Conservation (phyloP, 2,329 filamentous ascomycete species). For the Cadophora luteo-olivacea region DNA sequence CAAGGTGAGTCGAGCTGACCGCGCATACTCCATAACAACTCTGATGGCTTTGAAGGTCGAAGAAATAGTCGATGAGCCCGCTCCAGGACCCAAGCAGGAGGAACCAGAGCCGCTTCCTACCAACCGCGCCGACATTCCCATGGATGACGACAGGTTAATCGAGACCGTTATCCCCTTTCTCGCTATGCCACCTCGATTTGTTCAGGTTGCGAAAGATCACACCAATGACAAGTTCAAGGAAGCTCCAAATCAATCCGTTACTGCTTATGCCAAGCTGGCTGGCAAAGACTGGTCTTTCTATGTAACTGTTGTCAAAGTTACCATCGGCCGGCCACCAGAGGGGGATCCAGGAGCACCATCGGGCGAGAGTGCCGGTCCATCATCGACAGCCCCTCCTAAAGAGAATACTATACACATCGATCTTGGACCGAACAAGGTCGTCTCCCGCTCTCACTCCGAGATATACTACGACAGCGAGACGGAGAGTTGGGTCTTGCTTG, state of each 20-base stretch:
- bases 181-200: constrained; percentile 47
- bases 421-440: constrained; percentile 81
- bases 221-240: constrained; percentile 68
- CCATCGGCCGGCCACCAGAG: constrained; percentile 76
- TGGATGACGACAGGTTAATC: constrained; percentile 57
- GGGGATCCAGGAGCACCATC: constrained; percentile 42
- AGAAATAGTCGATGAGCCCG: constrained; percentile 44
- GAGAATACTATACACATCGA: constrained; percentile 77
- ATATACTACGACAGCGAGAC: constrained; percentile 74
- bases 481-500: constrained; percentile 81
- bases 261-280: constrained; percentile 83
- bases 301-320: constrained; percentile 75
- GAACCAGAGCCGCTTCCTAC: constrained; percentile 48
- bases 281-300: constrained; percentile 87
- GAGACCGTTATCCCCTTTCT: constrained; percentile 38
- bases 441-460: constrained; percentile 78
- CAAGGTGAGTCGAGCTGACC: constrained; percentile 53
- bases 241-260: constrained; percentile 63
- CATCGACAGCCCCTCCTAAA: constrained; percentile 38
- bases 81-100: constrained; percentile 25
- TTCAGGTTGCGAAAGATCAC: constrained; percentile 67
- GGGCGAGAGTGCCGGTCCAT: constrained; percentile 3
- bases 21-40: not conserved
- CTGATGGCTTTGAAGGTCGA: constrained; percentile 27
- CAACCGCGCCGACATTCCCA: constrained; percentile 46